phyloP scores from a whole-genome alignment of 2,329 filamentous ascomycete species.

The Cercospora canescens region DNA sequence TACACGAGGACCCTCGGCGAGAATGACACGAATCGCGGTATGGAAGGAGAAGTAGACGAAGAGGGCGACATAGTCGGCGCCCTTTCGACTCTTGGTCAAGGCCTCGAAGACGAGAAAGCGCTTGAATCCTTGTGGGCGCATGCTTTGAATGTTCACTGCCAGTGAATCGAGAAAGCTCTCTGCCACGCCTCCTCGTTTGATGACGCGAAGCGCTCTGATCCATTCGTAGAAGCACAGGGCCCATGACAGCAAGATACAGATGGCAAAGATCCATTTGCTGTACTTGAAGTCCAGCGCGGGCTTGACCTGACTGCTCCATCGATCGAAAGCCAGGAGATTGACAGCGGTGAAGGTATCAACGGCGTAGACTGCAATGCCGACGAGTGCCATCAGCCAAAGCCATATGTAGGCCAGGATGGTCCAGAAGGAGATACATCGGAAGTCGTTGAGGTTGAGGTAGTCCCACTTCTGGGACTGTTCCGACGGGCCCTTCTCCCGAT shows the following conservation, averaged over 20 bases:
- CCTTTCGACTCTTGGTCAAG: slow-evolving; percentile 87
- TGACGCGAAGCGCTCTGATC: slow-evolving; percentile 75
- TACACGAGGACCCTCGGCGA: slow-evolving; percentile 91
- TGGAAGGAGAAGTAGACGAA: slow-evolving; percentile 87
- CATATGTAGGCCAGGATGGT: slow-evolving; percentile 79
- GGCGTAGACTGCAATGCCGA: slow-evolving; percentile 81
- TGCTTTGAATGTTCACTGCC: slow-evolving; percentile 80
- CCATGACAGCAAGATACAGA: slow-evolving; percentile 89
- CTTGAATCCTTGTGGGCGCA: slow-evolving; percentile 79
- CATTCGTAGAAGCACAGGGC: slow-evolving; percentile 79
- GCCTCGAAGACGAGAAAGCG: slow-evolving; percentile 91
- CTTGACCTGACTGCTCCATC: slow-evolving; percentile 81
- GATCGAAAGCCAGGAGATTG: slow-evolving; percentile 84
- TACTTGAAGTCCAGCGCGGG: slow-evolving; percentile 74
- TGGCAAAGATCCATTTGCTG: slow-evolving; percentile 92
- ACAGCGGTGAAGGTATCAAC: slow-evolving; percentile 93
- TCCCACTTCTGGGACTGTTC: slow-evolving; percentile 70
- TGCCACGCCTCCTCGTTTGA: slow-evolving; percentile 80
- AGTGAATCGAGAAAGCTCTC: slow-evolving; percentile 89
- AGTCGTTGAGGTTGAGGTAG: slow-evolving; percentile 76
- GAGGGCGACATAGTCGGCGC: slow-evolving; percentile 83
- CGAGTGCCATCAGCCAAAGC: slow-evolving; percentile 75
- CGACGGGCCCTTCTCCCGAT: slow-evolving; percentile 40
- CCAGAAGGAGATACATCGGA: slow-evolving; percentile 78
- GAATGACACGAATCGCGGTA: slow-evolving; percentile 82